Evolutionary conservation across 2,329 filamentous ascomycete species (phyloP).

Genomic region (Anisogramma anomala): DNA sequence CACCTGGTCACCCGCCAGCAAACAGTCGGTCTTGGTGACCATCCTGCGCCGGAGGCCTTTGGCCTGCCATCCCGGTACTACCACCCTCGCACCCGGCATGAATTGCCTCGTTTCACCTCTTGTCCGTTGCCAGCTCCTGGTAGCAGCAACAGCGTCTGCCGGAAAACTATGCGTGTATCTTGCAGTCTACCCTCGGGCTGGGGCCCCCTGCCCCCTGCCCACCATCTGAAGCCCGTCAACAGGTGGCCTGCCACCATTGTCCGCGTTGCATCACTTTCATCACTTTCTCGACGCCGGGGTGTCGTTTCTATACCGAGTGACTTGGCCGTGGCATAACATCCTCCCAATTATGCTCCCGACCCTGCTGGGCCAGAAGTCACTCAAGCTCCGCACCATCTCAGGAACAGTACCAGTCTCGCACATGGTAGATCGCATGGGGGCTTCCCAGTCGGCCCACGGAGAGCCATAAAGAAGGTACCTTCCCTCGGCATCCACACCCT

Average conservation of each 20-base stretch:
- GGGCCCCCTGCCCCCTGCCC: constrained; percentile 25
- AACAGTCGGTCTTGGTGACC: constrained; percentile 15
- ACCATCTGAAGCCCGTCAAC: constrained; percentile 19
- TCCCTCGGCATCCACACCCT: constrained; percentile 26
- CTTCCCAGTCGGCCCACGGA: constrained; percentile 34
- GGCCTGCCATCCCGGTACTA: constrained; percentile 30
- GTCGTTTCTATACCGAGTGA: constrained; percentile 42
- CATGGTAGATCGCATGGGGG: constrained; percentile 36
- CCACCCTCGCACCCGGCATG: constrained; percentile 28
- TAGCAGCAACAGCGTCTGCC: too few species aligned
- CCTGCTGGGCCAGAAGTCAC: constrained; percentile 34
- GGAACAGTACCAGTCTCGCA: constrained; percentile 38
- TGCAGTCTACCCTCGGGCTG: constrained; percentile 1
- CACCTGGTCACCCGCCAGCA: too few species aligned
- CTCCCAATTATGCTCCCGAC: constrained; percentile 46
- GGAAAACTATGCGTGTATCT: constrained; percentile 6
- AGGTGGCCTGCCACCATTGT: constrained; percentile 11
- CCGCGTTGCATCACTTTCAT: constrained; percentile 33
- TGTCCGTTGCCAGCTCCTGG: constrained; percentile 1
- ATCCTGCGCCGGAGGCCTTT: constrained; percentile 16
- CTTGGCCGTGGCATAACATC: constrained; percentile 45
- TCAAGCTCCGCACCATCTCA: constrained; percentile 30
- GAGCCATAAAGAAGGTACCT: constrained; percentile 30
- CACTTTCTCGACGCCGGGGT: constrained; percentile 29
- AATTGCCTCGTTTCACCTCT: constrained; percentile 34